Percentiles rank a stretch among this genome's conserved stretches.
phyloP scores from a whole-genome alignment of 1,139 yeast genomes.

The Pichia sp. region DNA sequence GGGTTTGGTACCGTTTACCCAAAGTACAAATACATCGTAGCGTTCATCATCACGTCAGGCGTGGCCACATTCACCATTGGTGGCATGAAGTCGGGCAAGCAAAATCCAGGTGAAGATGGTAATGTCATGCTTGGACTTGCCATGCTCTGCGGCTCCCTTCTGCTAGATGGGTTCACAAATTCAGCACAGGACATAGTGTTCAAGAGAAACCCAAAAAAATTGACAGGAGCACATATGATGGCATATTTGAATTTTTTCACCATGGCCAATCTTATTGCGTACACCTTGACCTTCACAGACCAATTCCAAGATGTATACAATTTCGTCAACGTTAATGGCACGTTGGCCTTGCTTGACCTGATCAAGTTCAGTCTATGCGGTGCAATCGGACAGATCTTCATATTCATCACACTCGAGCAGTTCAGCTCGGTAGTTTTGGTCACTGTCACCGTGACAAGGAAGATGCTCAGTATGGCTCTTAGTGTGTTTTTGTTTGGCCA shows the following conservation, averaged over 20 bases:
- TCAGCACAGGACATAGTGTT: constrained; percentile 89
- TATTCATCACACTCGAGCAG: constrained; percentile 74
- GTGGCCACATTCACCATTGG: constrained; percentile 70
- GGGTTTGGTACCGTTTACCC: constrained; percentile 74
- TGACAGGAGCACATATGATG: constrained; percentile 85
- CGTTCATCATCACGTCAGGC: constrained; percentile 70
- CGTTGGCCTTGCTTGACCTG: constrained; percentile 54
- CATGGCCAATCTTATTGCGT: constrained; percentile 35
- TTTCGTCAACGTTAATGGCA: constrained; percentile 44
- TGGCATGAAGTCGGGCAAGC: constrained; percentile 25
- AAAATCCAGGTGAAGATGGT: constrained; percentile 32
- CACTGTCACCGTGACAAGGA: constrained; percentile 92
- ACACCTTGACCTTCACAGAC: constrained; percentile 42
- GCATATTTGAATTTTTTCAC: constrained; percentile 62
- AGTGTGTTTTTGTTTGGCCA: constrained; percentile 88
- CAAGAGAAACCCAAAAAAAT: constrained; percentile 31
- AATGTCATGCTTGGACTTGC: constrained; percentile 53
- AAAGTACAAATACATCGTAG: constrained; percentile 70
- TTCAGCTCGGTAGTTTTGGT: constrained; percentile 83
- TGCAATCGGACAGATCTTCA: constrained; percentile 87
- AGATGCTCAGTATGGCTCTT: constrained; percentile 90
- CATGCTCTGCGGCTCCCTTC: constrained; percentile 56
- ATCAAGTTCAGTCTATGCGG: constrained; percentile 73
- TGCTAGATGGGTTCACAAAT: constrained; percentile 88
- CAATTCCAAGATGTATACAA: constrained; percentile 47